Base-by-base conservation (phyloP, 2,329 filamentous ascomycete genomes). In the Epichloe coenophiala region DNA sequence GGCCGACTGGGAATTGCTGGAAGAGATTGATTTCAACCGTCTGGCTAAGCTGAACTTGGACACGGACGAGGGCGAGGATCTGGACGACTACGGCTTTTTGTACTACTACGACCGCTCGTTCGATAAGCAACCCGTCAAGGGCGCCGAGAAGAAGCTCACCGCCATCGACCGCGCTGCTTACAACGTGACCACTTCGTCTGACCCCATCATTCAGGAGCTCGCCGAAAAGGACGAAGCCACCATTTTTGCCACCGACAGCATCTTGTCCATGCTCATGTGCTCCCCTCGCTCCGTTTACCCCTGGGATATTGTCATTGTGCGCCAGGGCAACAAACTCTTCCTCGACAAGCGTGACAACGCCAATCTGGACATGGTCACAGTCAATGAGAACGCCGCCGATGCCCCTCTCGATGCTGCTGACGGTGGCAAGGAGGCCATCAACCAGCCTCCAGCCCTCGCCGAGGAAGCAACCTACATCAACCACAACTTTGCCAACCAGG, bases 381-480 rank as follows among this genome's bases (percentile, higher is more conserved):
- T 98, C 69, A 98, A 98, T 71, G 93, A 98, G 75, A 98, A 98
- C 70, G 93, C 93, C 9, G 86, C 86, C 54, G 93, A 98, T 68
- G 88, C 91, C 27, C 93, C 93, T 38, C 78, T 97, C 49, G 93
- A 98, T 68, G 81, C 86, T 31, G 83, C 88, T 51, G 91, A 97
- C 63, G 88, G 88, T 61, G 89, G 88, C 75, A 94, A 95, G 73
- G 93, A 98, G 66, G 76, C 79, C 57, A 85, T 98, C 71, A 98
- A 98, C 80, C 89, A 89, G 64, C 93, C 93, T n/a, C 73, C 76
- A 50, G 88, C 90, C 49, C 82, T 98, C 52, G 91, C 94, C 63
- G 85, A 96, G 69, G 93, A 98, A 73, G 93, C 93, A 50, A 98
- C 93, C 48, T 94, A 96, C 75, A 98, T 98, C 80, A 98, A 98